Percentiles rank a stretch among this genome's conserved stretches.
phyloP scores from a whole-genome alignment of 345 rosid genomes.

The Camelina neglecta region DNA sequence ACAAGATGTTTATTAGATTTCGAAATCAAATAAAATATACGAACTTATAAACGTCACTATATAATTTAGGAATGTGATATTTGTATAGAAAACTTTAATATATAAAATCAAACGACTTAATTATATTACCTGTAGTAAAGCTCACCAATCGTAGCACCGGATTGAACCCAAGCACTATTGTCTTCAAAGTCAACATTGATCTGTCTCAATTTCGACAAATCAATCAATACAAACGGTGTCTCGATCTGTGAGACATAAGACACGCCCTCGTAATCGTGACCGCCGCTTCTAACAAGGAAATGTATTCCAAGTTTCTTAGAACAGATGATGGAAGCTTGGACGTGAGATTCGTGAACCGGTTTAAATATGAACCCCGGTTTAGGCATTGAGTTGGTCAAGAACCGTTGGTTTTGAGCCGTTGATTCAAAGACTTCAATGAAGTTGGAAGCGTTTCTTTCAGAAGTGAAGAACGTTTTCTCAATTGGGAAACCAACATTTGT shows the following conservation, averaged over 20 bases:
- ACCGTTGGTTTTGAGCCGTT: constrained; percentile 55
- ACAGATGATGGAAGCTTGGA: constrained; percentile 63
- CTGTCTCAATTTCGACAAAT: constrained; percentile 54
- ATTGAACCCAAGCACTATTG: constrained; percentile 62
- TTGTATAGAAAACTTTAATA: neutral
- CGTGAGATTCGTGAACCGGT: constrained; percentile 53
- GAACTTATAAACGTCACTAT: neutral
- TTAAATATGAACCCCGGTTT: constrained; percentile 65
- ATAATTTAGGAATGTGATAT: neutral
- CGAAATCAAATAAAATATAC: neutral
- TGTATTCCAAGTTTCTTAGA: constrained; percentile 51
- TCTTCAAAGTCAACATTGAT: constrained; percentile 49
- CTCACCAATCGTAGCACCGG: constrained; percentile 73
- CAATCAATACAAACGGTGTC: constrained; percentile 54
- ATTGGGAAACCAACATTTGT: constrained; percentile 40
- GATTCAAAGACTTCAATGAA: constrained; percentile 52
- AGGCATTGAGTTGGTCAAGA: constrained; percentile 46
- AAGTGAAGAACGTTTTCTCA: constrained; percentile 39
- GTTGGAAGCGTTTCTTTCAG: constrained; percentile 37
- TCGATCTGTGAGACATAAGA: constrained; percentile 58
- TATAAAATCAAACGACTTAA: neutral
- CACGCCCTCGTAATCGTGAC: constrained; percentile 69
- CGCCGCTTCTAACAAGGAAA: constrained; percentile 62
- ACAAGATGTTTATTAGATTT: neutral
- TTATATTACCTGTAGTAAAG: constrained; percentile 40